Base-by-base conservation (phyloP, 2,329 filamentous ascomycete genomes). In the Daldinia sp. region DNA sequence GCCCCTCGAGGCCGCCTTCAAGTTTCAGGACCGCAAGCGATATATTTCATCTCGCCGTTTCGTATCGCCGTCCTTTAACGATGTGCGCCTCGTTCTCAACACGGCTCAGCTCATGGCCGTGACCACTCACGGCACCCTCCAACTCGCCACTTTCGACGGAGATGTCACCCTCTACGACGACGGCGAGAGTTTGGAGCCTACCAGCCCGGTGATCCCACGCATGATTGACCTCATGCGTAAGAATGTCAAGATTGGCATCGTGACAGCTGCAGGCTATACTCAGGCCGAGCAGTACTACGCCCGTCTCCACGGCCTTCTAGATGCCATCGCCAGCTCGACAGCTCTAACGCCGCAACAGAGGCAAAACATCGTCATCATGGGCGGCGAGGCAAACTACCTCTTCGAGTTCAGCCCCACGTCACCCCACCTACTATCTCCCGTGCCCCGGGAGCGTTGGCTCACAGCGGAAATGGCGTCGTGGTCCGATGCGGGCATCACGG, bases 111-210 rank as follows among this genome's bases (percentile, higher is more conserved):
- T 94, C 63, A 93, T 97, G 89, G 93, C 92, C 35, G 86, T 98
- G n/a, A 90, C 93, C 13, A 87, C 87, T 21, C 81, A 82, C 43
- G 89, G 90, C 19, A 85, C 87, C 3, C 83, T 97, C 7, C 88
- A 95, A 70, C 85, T 99, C 3, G 90, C 96, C 55, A 99, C 95
- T 0, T 99, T 99, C 75, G 95, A 99, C 77, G 95, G 95, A 77
- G 95, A 99, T 78, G 93, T 99, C 51, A 99, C 95, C 1, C 84
- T 99, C 19, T 99, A 99, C 76, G 91, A 93, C 59, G 91, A 99
- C 73, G 95, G 95, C 10, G 85, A 93, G 71, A 92, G 87, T 67
- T 82, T 99, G 7, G 87, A 89, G 56, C 82, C 88, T 0, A 83
- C 86, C 13, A 96, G 91, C 75, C 91, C 93, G 0, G 87, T 96